Evolutionary conservation across 495 filamentous ascomycete genomes (phyloP).

Genomic region (Penicillium flavigenum): DNA sequence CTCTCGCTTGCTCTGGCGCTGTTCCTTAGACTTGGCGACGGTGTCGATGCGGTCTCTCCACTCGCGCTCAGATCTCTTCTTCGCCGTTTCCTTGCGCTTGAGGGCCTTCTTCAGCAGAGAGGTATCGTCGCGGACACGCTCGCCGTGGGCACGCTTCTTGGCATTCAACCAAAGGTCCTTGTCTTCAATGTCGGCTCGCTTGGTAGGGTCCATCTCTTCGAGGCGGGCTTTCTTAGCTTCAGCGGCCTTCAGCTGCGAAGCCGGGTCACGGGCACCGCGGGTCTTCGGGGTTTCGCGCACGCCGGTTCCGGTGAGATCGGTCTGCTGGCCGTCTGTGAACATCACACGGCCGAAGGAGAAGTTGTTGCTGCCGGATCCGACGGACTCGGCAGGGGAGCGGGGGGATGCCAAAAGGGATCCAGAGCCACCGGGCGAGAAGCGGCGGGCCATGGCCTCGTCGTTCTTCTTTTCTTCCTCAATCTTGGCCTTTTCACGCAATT

Average conservation of each 20-base stretch:
- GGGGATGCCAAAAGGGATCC: constrained; percentile 60
- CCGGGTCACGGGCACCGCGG: constrained; percentile 76
- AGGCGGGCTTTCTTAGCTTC: constrained; percentile 74
- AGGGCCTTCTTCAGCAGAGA: constrained; percentile 90
- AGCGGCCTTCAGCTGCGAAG: constrained; percentile 66
- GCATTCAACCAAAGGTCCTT: constrained; percentile 95
- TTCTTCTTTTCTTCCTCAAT: constrained; percentile 68
- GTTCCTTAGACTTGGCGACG: constrained; percentile 71
- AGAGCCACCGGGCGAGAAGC: constrained; percentile 50
- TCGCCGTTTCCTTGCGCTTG: constrained; percentile 85
- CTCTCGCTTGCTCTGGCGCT: constrained; percentile 83
- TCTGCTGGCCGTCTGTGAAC: constrained; percentile 78
- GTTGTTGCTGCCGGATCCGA: constrained; percentile 53
- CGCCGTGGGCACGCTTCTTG: constrained; percentile 81
- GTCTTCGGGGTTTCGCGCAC: constrained; percentile 60
- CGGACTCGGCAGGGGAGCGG: constrained; percentile 45
- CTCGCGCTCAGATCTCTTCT: constrained; percentile 85
- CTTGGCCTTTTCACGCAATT: constrained; percentile 68
- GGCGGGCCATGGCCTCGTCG: constrained; percentile 64
- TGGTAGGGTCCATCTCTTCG: constrained; percentile 66
- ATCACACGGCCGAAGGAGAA: constrained; percentile 85
- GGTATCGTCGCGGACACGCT: constrained; percentile 86
- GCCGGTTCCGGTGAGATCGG: constrained; percentile 63
- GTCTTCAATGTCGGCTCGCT: constrained; percentile 81
- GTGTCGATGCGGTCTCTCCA: constrained; percentile 81